phyloP scores from a whole-genome alignment of 306 rosid genomes.

The Purshia tridentata region DNA sequence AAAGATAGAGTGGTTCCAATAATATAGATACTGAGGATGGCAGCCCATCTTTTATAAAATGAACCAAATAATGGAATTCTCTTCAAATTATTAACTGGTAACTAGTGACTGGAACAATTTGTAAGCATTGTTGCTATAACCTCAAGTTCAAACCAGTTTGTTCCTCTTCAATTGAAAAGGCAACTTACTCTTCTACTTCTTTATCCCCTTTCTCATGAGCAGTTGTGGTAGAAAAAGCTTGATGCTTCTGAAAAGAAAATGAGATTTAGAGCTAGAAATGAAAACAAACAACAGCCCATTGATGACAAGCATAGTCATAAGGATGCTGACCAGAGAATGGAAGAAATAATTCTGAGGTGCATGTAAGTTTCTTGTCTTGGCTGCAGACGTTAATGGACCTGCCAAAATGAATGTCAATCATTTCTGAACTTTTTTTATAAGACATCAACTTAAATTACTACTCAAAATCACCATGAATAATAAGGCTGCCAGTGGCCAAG shows the following conservation, averaged over 20 bases:
- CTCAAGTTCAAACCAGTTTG: neutral
- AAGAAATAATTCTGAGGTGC: neutral
- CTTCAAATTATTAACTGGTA: neutral
- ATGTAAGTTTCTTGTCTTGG: conserved; percentile 5
- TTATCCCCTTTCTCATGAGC: neutral
- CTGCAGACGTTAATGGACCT: neutral
- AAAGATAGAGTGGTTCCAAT: neutral
- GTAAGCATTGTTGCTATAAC: neutral
- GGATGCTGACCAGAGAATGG: conserved; percentile 1
- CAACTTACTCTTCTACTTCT: conserved; percentile 8
- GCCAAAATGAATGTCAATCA: neutral
- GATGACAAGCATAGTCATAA: neutral
- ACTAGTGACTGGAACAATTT: neutral
- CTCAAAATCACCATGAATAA: neutral
- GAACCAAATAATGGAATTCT: neutral
- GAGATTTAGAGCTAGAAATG: neutral
- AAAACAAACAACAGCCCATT: neutral
- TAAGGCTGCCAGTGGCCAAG: neutral
- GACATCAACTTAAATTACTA: neutral
- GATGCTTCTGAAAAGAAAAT: conserved; percentile 3
- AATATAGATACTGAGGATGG: neutral
- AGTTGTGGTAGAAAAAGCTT: neutral
- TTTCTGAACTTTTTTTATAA: neutral
- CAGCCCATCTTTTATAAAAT: neutral
- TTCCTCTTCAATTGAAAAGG: neutral